phyloP scores from a whole-genome alignment of 108 stramenopile species.

The Phaeodactylum tricornutum region DNA sequence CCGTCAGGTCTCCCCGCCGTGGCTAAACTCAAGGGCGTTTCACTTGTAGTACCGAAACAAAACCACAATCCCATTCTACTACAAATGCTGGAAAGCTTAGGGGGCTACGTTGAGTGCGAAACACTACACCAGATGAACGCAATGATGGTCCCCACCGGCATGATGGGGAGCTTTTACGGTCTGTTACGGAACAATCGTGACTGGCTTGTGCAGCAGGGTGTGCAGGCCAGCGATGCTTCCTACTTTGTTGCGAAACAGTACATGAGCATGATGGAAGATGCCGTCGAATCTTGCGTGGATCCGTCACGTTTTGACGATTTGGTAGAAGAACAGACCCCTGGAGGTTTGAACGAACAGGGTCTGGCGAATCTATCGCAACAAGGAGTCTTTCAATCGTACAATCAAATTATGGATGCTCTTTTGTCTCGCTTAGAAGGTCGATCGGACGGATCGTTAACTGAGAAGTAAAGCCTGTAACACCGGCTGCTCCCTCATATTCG shows the following conservation, averaged over 20 bases:
- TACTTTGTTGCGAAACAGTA: conserved; percentile 48
- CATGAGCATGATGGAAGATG: conserved; percentile 53
- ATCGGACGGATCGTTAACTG: conserved; percentile 30
- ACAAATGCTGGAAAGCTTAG: conserved; percentile 18
- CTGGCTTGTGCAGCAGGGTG: conserved; percentile 38
- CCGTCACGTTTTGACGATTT: conserved; percentile 50
- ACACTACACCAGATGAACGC: conserved; percentile 37
- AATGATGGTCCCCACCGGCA: conserved; percentile 44
- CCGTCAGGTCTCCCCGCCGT: conserved; percentile 37
- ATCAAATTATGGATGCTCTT: conserved; percentile 52
- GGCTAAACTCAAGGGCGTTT: conserved; percentile 40
- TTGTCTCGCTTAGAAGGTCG: conserved; percentile 46
- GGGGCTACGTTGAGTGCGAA: conserved; percentile 37
- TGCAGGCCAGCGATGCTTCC: conserved; percentile 17
- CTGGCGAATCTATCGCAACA: conserved; percentile 45
- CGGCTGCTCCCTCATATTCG: no score
- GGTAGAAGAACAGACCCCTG: conserved; percentile 79
- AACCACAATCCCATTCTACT: background rate
- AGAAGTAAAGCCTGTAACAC: no score
- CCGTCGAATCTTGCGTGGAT: conserved; percentile 27
- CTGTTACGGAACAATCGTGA: conserved; percentile 40
- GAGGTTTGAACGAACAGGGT: conserved; percentile 76
- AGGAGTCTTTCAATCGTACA: conserved; percentile 41
- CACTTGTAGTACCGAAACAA: conserved; percentile 11
- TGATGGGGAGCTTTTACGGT: conserved; percentile 62